These are phyloP conservation scores for Russula dissimulans DNA, from an alignment of 768 basidiomycete genomes.

Conservation along the genomic window DNA sequence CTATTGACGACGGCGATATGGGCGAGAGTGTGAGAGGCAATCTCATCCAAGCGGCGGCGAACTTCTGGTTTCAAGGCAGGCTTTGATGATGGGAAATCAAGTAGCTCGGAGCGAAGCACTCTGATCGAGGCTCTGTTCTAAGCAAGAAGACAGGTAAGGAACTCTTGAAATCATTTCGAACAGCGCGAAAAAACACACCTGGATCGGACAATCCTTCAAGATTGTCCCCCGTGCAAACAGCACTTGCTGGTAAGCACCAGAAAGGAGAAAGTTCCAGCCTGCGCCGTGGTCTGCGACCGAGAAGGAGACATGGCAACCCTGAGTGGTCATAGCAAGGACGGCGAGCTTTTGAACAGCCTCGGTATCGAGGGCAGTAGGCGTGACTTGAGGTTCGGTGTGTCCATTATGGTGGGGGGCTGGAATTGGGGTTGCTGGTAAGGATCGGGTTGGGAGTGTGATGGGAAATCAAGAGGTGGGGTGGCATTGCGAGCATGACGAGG, in stretches of 20 bases:
- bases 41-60: slow-evolving; percentile 80
- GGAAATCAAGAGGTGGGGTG: slow-evolving; percentile 55
- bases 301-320: slow-evolving; percentile 80
- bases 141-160: slow-evolving; percentile 12
- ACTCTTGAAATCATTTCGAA: slow-evolving; percentile 18
- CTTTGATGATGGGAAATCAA: slow-evolving; percentile 74
- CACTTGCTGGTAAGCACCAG: slow-evolving; percentile 87
- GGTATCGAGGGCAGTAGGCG: slow-evolving; percentile 40
- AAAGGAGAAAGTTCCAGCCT: slow-evolving; percentile 84
- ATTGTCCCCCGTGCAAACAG: slow-evolving; percentile 84
- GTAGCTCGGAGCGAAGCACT: slow-evolving; percentile 86
- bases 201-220: slow-evolving; percentile 80
- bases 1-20: slow-evolving; percentile 93
- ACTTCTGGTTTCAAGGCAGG: slow-evolving; percentile 77
- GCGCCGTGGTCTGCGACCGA: slow-evolving; percentile 60
- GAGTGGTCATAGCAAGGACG: slow-evolving; percentile 68
- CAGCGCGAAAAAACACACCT: slow-evolving; percentile 37
- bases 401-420: slow-evolving; percentile 26
- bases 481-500: slow-evolving; percentile 60
- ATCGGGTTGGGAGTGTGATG: slow-evolving; percentile 38
- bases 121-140: slow-evolving; percentile 83
- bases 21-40: slow-evolving; percentile 85
- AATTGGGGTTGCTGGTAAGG: slow-evolving; percentile 30
- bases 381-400: slow-evolving; percentile 25
- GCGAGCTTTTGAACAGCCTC: slow-evolving; percentile 75